Evolutionary conservation across 2,329 filamentous ascomycete genomes (phyloP), one percentile per base, ranked within the genome.

Genomic region (Venturia effusa): DNA sequence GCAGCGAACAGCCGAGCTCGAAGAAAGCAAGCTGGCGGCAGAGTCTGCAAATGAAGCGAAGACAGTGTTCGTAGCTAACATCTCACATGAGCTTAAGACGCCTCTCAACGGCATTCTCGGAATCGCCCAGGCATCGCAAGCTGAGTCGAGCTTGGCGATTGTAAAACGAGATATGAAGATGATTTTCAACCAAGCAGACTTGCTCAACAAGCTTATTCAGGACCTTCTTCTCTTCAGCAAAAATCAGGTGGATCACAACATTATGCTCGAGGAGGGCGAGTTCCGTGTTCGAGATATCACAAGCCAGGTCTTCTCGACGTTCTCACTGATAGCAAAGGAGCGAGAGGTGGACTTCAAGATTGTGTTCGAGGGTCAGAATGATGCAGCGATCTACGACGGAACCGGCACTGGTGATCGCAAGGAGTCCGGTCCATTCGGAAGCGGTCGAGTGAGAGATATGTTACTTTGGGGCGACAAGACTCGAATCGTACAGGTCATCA

Each of bases 21-120:
- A 96, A 71, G 84, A 90, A 66, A 95, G 88, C 77, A 96, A 96
- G 74, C 90, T 91, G 76, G 90, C 91, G 1, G 92, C 92, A 1
- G 92, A 96, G 74, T 89, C 90, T n/a, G 92, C 92, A 3, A 97
- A 96, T 70, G 90, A 96, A 76, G 95, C 90, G 80, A 99, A 99
- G 77, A 97, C 94, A 0, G 80, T 97, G 10, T 97, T 97, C 77
- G 95, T 99, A 67, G 94, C 94, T 22, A 97, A 97, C 70, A 96
- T 97, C 61, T 86, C 83, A 1, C 86, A 88, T 68, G 86, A 97
- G 74, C 81, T 99, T 41, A 95, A 96, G 72, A 99, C 94, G 1
- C 94, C 94, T 0, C 81, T 97, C 64, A 97, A 97, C 71, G 94
- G 93, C 15, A 97, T 97, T 60, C 81, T 99, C 70, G 94, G 94